These are phyloP conservation scores for Wickerhamomyces bisporus DNA, from an alignment of 805 yeast species.

Conservation along the genomic window DNA sequence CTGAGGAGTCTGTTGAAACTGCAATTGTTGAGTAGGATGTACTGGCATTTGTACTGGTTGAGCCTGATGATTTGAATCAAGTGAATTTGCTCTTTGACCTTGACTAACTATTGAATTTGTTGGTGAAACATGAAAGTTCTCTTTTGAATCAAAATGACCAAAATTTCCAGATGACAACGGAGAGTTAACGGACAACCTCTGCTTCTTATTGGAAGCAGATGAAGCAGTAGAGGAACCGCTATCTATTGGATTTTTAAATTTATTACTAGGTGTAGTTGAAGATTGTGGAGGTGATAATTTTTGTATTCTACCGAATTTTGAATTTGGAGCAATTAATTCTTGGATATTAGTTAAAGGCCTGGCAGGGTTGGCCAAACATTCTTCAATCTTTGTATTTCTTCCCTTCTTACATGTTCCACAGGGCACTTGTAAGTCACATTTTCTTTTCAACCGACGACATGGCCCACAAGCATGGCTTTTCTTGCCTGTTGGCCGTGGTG, in stretches of 20 bases:
- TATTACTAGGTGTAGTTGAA: not conserved
- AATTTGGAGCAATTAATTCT: slow-evolving; percentile 19
- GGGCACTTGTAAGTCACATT: slow-evolving; percentile 23
- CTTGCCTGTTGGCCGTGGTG: slow-evolving; percentile 12
- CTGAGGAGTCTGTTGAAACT: no score
- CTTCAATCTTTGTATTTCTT: slow-evolving; percentile 18
- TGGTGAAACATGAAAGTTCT: not conserved
- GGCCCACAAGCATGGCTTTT: slow-evolving; percentile 27
- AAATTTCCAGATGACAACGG: slow-evolving; percentile 3
- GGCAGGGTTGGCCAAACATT: slow-evolving; percentile 23
- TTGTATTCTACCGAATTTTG: slow-evolving; percentile 18
- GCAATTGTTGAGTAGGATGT: slow-evolving; percentile 1
- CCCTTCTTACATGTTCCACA: slow-evolving; percentile 25
- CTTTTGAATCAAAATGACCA: slow-evolving; percentile 8
- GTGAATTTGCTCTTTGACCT: not conserved
- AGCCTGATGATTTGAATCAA: not conserved
- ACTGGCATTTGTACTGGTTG: not conserved
- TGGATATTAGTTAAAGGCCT: slow-evolving; percentile 19
- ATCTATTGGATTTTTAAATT: not conserved
- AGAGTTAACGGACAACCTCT: not conserved
- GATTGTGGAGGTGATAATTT: slow-evolving; percentile 6
- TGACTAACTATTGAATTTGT: not conserved
- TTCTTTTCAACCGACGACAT: slow-evolving; percentile 24
- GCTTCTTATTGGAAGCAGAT: slow-evolving; percentile 1
- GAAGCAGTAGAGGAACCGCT: not conserved